A percentile compares a stretch with the other conserved stretches of the same genome.
Evolutionary conservation across 2,329 filamentous ascomycete species (phyloP).

Genomic region (Calonectria henricotiae): DNA sequence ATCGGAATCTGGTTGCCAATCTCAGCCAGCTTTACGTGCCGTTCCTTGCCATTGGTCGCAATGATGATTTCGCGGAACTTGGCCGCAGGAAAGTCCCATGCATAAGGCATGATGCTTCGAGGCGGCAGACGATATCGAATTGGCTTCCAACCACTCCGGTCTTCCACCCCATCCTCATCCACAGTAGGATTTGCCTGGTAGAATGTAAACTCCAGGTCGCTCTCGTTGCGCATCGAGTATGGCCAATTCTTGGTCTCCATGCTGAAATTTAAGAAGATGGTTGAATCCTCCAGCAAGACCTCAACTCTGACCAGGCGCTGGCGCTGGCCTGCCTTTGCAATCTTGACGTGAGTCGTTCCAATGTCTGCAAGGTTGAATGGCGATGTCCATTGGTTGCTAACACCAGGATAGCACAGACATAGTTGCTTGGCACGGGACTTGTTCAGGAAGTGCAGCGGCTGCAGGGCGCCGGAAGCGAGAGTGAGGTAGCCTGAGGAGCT

Average conservation of each 20-base stretch:
- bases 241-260: constrained; percentile 97
- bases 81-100: constrained; percentile 99
- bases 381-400: constrained; percentile 98
- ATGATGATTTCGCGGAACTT: constrained; percentile 95
- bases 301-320: constrained; percentile 92
- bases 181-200: constrained; percentile 95
- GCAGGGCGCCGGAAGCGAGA: constrained; percentile 82
- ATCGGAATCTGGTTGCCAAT: constrained; percentile 97
- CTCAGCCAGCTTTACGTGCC: constrained; percentile 94
- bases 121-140: constrained; percentile 93
- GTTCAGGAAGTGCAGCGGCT: constrained; percentile 92
- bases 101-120: constrained; percentile 98
- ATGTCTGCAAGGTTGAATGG: constrained; percentile 98
- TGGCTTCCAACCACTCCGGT: constrained; percentile 91
- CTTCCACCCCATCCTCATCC: constrained; percentile 89
- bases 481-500: constrained; percentile 90
- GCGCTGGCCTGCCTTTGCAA: constrained; percentile 90
- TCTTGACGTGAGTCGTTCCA: constrained; percentile 92
- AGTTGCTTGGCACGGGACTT: constrained; percentile 89
- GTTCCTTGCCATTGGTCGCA: constrained; percentile 69
- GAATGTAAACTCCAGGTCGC: constrained; percentile 96
- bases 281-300: constrained; percentile 92
- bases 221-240: constrained; percentile 98
- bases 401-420: constrained; percentile 91
- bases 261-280: constrained; percentile 92